A percentile compares a stretch with the other conserved stretches of the same genome.
Conservation (phyloP, 2,329 filamentous ascomycete genomes). For the Trichoderma atrobrunneum region DNA sequence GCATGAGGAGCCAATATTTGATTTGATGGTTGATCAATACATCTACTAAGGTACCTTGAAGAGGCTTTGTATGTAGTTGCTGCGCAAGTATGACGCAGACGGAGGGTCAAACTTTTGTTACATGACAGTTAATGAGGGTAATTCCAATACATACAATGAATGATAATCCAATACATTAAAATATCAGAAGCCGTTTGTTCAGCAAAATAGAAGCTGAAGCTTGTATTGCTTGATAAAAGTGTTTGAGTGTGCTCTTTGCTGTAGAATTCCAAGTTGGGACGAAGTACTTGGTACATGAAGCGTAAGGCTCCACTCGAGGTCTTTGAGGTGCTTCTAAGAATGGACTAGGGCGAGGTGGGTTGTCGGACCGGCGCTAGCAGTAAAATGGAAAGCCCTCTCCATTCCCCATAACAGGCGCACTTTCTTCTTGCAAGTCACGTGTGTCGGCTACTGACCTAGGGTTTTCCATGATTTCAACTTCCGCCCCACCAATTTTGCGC, state of each 20-base stretch:
- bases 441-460: slow-evolving; percentile 35
- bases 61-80: not conserved
- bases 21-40: not conserved
- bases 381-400: not conserved
- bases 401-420: not conserved
- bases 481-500: slow-evolving; percentile 46
- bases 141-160: too few relatives aligned
- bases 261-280: not conserved
- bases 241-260: not conserved
- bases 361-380: not conserved
- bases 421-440: slow-evolving; percentile 28
- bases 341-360: not conserved
- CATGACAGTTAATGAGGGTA: not conserved
- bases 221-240: not conserved
- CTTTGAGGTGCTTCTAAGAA: not conserved
- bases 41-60: too few relatives aligned
- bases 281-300: not conserved
- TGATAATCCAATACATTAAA: not conserved
- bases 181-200: not conserved
- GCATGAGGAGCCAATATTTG: not conserved
- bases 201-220: not conserved
- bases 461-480: slow-evolving; percentile 34
- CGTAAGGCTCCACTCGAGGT: not conserved
- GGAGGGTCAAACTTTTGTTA: not conserved
- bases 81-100: not conserved